Evolutionary conservation across 257 asterid species (phyloP), one percentile per base, ranked within the genome.

Genomic region (Leptodermis oblonga): DNA sequence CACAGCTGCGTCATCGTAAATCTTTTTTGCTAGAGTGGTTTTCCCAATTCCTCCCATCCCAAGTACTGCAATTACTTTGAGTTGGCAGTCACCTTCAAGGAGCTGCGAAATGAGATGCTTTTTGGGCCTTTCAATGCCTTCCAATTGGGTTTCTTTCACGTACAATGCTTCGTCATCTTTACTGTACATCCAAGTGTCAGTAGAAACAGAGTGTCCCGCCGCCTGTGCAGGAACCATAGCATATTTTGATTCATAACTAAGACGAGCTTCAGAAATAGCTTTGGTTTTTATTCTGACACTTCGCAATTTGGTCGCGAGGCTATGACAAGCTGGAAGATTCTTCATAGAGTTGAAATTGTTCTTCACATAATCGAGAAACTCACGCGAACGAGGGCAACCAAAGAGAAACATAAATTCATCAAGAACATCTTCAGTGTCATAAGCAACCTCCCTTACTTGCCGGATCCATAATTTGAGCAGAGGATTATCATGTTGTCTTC

Each of bases 141-240:
- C n/a, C n/a, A n/a, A n/a, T n/a, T n/a, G n/a, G n/a, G n/a, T n/a
- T 13, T 58, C 64, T 58, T 58, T 58, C 30, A 23, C 41, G 15
- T 58, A 58, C 28, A 58, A 41, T 28, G 64, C 42, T 30, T 58
- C 64, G 30, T 58, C 63, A 56, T 56, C 63, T 56, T 56, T 56
- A 23, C 34, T 26, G 39, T 8, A 9, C n/a, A 37, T 56, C 64
- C 64, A 58, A 30, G 64, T 4, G 2, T 58, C 31, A 0, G 26
- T 12, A 12, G 23, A 11, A n/a, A n/a, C n/a, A 30, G 37, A 22
- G n/a, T n/a, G n/a, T n/a, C n/a, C n/a, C n/a, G n/a, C n/a, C n/a
- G n/a, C n/a, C n/a, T 34, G 0, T 1, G 20, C n/a, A 12, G 37
- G 23, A 5, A 4, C 30, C 4, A 0, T 58, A 10, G 18, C 37